These are phyloP conservation scores for Pouteria glomerata DNA, from an alignment of 148 eudicot genomes.

Conservation along the genomic window DNA sequence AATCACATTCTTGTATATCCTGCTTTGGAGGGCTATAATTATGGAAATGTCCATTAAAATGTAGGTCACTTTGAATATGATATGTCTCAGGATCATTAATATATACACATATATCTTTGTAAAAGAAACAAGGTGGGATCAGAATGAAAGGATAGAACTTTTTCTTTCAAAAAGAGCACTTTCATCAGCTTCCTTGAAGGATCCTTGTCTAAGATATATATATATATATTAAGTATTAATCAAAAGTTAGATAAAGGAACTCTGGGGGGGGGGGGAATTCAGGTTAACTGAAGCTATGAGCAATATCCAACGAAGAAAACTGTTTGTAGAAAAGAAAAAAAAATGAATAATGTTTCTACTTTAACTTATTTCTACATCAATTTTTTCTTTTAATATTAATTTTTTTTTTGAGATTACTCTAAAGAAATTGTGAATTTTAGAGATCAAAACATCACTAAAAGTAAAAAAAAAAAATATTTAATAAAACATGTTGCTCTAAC, in stretches of 20 bases:
- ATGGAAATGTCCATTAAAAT: background rate
- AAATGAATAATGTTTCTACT: no score
- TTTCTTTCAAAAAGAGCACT: background rate
- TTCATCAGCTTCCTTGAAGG: conserved; percentile 1
- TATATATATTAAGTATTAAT: background rate
- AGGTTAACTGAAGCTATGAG: background rate
- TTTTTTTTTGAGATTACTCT: no score
- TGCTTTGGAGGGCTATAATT: conserved; percentile 1
- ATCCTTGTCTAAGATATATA: background rate
- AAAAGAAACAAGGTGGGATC: background rate
- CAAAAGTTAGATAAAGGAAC: background rate
- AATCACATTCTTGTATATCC: background rate
- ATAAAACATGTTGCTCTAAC: no score
- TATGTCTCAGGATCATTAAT: background rate
- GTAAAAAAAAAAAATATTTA: no score
- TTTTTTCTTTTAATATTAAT: no score
- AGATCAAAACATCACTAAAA: no score
- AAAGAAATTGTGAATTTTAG: no score
- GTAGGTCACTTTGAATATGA: background rate
- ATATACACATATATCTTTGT: background rate
- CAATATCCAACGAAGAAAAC: background rate
- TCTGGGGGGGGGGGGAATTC: background rate
- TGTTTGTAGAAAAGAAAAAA: background rate
- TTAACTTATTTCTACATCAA: no score
- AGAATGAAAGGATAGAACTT: background rate